Conservation (phyloP, 78 protist species). For the Emiliania huxleyi region DNA sequence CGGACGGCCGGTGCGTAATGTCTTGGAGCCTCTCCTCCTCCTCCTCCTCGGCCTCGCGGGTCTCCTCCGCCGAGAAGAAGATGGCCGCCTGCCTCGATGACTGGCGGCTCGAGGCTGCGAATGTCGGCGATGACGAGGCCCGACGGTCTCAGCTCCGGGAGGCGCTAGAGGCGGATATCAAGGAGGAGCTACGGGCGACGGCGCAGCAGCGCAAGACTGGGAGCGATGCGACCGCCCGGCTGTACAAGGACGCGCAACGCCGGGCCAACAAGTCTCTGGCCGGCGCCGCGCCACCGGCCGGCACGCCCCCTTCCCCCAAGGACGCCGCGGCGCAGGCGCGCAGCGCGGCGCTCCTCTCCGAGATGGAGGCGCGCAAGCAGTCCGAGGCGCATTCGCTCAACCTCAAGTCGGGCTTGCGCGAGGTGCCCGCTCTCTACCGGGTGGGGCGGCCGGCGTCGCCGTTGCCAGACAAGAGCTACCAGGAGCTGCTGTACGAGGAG, state of each 20-base stretch:
- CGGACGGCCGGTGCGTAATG: too few species aligned
- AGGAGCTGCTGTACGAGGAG: slow-evolving; percentile 3
- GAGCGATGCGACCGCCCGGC: background rate
- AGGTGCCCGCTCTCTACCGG: background rate
- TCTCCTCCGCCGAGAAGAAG: too few species aligned
- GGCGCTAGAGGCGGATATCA: too few species aligned
- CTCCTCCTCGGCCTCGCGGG: too few species aligned
- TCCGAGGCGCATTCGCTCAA: background rate
- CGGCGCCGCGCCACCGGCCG: background rate
- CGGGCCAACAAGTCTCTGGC: background rate
- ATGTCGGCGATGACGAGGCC: too few species aligned
- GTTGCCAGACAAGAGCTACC: background rate
- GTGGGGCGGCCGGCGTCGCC: background rate
- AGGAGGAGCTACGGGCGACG: too few species aligned
- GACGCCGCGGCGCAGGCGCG: background rate
- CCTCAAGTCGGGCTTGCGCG: background rate
- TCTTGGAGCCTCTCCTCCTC: too few species aligned
- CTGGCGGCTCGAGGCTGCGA: too few species aligned
- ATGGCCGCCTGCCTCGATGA: too few species aligned
- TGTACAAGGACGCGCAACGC: background rate
- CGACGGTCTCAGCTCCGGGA: too few species aligned
- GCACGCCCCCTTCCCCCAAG: background rate
- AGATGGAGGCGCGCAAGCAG: background rate
- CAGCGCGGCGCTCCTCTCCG: background rate
- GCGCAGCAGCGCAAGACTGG: too few species aligned